Evolutionary conservation across 176 grass and related monocot species (phyloP).

Genomic region (Rhynchospora tenuis): DNA sequence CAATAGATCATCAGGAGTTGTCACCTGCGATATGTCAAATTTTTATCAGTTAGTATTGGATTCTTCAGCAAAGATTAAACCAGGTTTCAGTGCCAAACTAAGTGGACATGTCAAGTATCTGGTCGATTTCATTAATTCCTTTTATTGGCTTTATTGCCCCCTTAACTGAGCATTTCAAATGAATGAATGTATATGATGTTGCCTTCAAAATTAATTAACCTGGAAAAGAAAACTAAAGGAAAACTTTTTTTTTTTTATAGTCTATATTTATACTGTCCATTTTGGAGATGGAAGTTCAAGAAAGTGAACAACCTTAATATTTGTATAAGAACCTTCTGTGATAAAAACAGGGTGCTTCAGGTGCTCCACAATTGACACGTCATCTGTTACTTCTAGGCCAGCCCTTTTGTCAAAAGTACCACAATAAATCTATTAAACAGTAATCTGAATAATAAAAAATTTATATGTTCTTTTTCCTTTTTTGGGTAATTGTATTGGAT

Average conservation of each 20-base stretch:
- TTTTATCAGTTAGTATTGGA: background rate
- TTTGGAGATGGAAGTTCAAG: background rate
- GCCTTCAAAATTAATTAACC: no score
- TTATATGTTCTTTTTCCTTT: background rate
- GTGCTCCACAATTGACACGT: slow-evolving; percentile 93
- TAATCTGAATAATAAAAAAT: background rate
- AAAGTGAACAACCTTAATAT: slow-evolving; percentile 68
- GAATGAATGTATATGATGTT: no score
- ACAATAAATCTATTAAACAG: background rate
- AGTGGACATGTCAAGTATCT: background rate
- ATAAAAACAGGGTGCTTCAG: slow-evolving; percentile 87
- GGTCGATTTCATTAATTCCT: background rate
- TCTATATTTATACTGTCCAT: background rate
- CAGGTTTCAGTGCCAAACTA: background rate
- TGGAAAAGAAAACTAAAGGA: no score
- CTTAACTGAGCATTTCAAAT: background rate
- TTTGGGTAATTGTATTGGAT: background rate
- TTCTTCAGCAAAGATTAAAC: background rate
- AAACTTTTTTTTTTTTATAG: no score
- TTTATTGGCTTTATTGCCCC: background rate
- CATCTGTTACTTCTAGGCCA: slow-evolving; percentile 86
- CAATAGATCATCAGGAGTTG: slow-evolving; percentile 86
- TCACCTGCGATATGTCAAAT: slow-evolving; percentile 51
- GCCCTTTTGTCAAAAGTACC: slow-evolving; percentile 37
- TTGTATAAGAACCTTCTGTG: slow-evolving; percentile 93